These are phyloP conservation scores for Jackrogersella multiformis DNA, from an alignment of 495 filamentous ascomycete genomes.

Conservation along the genomic window DNA sequence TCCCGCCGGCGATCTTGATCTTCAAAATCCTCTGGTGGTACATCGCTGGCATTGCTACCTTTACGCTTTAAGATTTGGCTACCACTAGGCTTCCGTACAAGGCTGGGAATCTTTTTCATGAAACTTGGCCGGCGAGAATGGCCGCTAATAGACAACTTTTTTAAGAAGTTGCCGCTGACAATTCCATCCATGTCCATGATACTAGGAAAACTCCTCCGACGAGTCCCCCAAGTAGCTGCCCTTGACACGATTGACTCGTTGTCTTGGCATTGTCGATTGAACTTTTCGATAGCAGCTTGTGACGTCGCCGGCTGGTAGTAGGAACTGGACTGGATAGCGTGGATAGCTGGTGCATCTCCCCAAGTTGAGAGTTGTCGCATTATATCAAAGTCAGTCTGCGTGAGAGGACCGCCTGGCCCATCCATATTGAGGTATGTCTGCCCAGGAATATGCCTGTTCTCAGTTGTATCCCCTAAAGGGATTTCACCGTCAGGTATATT, in stretches of 20 bases:
- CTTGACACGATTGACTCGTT: constrained; percentile 66
- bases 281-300: constrained; percentile 61
- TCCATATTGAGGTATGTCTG: constrained; percentile 57
- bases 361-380: constrained; percentile 58
- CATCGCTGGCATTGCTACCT: constrained; percentile 54
- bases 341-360: constrained; percentile 56
- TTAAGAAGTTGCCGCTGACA: constrained; percentile 66
- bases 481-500: constrained; percentile 52
- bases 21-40: constrained; percentile 45
- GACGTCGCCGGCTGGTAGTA: constrained; percentile 59
- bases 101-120: constrained; percentile 58
- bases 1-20: constrained; percentile 52
- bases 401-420: constrained; percentile 52
- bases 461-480: constrained; percentile 46
- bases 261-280: constrained; percentile 57
- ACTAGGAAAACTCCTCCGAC: constrained; percentile 66
- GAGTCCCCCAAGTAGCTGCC: constrained; percentile 77
- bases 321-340: constrained; percentile 50
- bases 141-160: constrained; percentile 66
- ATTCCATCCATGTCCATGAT: constrained; percentile 68
- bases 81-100: constrained; percentile 64
- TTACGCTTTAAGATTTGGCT: constrained; percentile 58
- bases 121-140: constrained; percentile 56
- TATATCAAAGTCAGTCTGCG: constrained; percentile 53
- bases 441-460: constrained; percentile 54